A percentile compares a stretch with the other conserved stretches of the same genome.
Evolutionary conservation across 306 rosid genomes (phyloP).

Genomic region (Vicia faba): DNA sequence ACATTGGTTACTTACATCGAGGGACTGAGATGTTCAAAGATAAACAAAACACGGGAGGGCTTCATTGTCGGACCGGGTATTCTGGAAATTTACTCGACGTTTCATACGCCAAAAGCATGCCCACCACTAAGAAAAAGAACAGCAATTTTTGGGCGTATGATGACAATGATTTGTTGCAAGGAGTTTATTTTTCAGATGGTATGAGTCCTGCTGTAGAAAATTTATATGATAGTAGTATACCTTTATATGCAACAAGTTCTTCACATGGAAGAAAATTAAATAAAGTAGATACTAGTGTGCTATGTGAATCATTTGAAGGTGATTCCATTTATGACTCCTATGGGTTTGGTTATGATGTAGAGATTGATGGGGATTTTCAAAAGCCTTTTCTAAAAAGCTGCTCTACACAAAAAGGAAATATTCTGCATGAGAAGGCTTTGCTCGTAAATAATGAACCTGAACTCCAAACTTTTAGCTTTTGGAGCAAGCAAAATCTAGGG

Average conservation of each 20-base stretch:
- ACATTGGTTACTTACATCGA: constrained; percentile 36
- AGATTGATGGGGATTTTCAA: constrained; percentile 42
- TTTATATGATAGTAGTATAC: constrained; percentile 40
- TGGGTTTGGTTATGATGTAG: constrained; percentile 41
- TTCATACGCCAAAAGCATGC: constrained; percentile 46
- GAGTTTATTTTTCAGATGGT: constrained; percentile 46
- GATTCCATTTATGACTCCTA: constrained; percentile 40
- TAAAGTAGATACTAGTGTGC: constrained; percentile 39
- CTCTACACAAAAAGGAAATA: constrained; percentile 45
- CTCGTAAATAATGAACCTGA: constrained; percentile 44
- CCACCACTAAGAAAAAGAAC: constrained; percentile 38
- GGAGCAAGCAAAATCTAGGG: constrained; percentile 44
- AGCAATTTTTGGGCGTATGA: constrained; percentile 39
- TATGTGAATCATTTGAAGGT: constrained; percentile 43
- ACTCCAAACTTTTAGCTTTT: constrained; percentile 46
- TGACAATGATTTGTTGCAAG: constrained; percentile 34
- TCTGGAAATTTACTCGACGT: constrained; percentile 48
- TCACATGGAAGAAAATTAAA: constrained; percentile 44
- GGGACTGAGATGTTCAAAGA: constrained; percentile 44
- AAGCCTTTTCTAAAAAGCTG: constrained; percentile 65
- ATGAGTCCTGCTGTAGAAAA: constrained; percentile 40
- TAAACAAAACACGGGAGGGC: constrained; percentile 42
- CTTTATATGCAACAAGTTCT: constrained; percentile 48
- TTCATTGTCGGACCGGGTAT: constrained; percentile 40
- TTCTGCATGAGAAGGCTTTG: constrained; percentile 49